Evolutionary conservation across 1,284 basidiomycete genomes (phyloP).

Genomic region (Entoloma clypeatum): DNA sequence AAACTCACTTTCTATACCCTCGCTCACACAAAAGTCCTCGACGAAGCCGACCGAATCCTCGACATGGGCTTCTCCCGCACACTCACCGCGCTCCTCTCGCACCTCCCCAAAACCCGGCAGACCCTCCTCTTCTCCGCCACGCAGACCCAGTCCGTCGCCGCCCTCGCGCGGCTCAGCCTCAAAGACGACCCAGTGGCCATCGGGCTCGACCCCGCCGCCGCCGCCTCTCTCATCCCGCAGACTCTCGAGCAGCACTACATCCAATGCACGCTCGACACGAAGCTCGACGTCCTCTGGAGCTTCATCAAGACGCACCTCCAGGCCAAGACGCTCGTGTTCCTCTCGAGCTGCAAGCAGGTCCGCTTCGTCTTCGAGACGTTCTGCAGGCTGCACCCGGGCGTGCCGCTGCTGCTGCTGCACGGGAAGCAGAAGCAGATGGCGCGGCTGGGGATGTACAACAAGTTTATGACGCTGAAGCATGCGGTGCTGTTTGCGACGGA

Average conservation of each 20-base stretch:
- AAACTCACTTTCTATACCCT: slow-evolving; percentile 6
- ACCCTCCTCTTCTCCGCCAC: slow-evolving; percentile 97
- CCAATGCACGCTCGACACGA: slow-evolving; percentile 79
- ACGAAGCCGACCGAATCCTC: slow-evolving; percentile 95
- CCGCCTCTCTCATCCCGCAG: slow-evolving; percentile 41
- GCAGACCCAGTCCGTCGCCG: slow-evolving; percentile 87
- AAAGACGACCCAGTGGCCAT: slow-evolving; percentile 82
- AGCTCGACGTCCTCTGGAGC: slow-evolving; percentile 90
- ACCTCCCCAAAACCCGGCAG: slow-evolving; percentile 84
- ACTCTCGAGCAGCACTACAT: slow-evolving; percentile 91
- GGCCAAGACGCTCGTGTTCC: slow-evolving; percentile 90
- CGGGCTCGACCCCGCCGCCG: slow-evolving; percentile 56
- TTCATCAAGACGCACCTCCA: slow-evolving; percentile 96
- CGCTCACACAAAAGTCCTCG: slow-evolving; percentile 61
- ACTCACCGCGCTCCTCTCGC: slow-evolving; percentile 85
- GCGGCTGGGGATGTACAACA: slow-evolving; percentile 77
- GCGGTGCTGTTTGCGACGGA: slow-evolving; percentile 94
- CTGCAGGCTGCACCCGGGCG: slow-evolving; percentile 91
- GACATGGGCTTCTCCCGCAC: slow-evolving; percentile 96
- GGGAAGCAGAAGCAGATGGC: slow-evolving; percentile 97
- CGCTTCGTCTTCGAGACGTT: slow-evolving; percentile 97
- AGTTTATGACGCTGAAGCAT: slow-evolving; percentile 76
- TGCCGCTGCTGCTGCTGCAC: slow-evolving; percentile 88
- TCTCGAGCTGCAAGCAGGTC: slow-evolving; percentile 95
- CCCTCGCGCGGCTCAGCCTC: slow-evolving; percentile 88